These are phyloP conservation scores for Eimeria tenella DNA, from an alignment of 169 alveolate species.

Conservation along the genomic window DNA sequence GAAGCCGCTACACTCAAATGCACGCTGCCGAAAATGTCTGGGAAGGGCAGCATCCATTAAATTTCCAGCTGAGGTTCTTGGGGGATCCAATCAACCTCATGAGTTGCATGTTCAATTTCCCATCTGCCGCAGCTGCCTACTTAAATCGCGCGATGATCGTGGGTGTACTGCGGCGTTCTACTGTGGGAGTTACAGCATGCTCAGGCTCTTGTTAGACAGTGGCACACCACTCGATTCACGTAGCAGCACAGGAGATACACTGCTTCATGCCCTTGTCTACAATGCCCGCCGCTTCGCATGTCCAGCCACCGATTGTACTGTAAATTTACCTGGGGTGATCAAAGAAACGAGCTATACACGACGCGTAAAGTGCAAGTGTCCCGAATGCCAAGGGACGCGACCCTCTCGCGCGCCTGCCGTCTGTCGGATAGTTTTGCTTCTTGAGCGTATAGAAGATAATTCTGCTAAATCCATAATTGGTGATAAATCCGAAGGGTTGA, in stretches of 20 bases:
- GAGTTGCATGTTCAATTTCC: not conserved
- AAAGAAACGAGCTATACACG: not conserved
- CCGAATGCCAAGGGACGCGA: constrained; percentile 13
- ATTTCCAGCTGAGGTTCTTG: not conserved
- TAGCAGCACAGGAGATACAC: constrained; percentile 40
- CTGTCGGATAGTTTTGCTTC: constrained; percentile 39
- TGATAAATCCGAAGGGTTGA: not conserved
- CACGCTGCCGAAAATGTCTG: constrained; percentile 32
- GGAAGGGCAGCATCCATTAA: constrained; percentile 33
- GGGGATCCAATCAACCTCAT: not conserved
- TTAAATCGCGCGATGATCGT: constrained; percentile 22
- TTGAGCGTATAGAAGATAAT: constrained; percentile 4
- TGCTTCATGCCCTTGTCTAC: constrained; percentile 65
- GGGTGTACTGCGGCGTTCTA: constrained; percentile 63
- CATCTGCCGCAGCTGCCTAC: constrained; percentile 29
- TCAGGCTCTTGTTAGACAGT: constrained; percentile 61
- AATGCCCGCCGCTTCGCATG: constrained; percentile 32
- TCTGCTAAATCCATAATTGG: not conserved
- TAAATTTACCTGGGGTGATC: not conserved
- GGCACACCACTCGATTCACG: constrained; percentile 32
- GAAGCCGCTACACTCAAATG: not conserved
- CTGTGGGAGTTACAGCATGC: constrained; percentile 38
- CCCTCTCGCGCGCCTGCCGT: constrained; percentile 22
- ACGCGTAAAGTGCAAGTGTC: constrained; percentile 10
- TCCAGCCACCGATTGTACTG: not conserved